These are phyloP conservation scores for Corinectria fuckeliana DNA, from an alignment of 2,329 filamentous ascomycete genomes.

Conservation along the genomic window DNA sequence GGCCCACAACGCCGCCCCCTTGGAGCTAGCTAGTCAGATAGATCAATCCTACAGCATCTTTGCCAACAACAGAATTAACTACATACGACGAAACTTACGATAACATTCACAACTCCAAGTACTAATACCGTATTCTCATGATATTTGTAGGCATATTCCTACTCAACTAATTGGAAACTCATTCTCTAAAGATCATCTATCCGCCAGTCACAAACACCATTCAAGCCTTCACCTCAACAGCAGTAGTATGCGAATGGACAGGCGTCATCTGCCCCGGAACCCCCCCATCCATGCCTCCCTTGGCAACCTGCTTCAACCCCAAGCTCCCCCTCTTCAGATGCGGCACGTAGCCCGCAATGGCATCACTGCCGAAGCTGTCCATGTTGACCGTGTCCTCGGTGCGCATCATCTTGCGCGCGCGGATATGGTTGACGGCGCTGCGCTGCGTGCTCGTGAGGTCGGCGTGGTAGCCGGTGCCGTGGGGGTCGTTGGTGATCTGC, in stretches of 20 bases:
- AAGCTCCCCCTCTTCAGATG: conserved; percentile 34
- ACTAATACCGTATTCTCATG: not conserved
- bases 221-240: not conserved
- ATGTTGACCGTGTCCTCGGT: conserved; percentile 42
- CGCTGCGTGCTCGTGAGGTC: conserved; percentile 35
- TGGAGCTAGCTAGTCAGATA: too few relatives aligned
- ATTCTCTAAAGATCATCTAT: not conserved
- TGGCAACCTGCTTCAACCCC: conserved; percentile 2
- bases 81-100: too few relatives aligned
- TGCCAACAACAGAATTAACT: too few relatives aligned
- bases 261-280: conserved; percentile 18
- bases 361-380: conserved; percentile 41
- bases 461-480: conserved; percentile 18
- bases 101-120: too few relatives aligned
- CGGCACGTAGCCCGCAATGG: conserved; percentile 32
- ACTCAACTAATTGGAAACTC: not conserved
- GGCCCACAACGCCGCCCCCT: too few relatives aligned
- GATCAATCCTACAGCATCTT: too few relatives aligned
- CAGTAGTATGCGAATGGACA: not conserved
- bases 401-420: conserved; percentile 40
- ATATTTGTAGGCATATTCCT: not conserved
- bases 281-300: not conserved
- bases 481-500: conserved; percentile 19
- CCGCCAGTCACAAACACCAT: not conserved
- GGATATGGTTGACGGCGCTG: conserved; percentile 37